phyloP scores from a whole-genome alignment of 2,329 filamentous ascomycete genomes.

The Chaetothyriales sp. region DNA sequence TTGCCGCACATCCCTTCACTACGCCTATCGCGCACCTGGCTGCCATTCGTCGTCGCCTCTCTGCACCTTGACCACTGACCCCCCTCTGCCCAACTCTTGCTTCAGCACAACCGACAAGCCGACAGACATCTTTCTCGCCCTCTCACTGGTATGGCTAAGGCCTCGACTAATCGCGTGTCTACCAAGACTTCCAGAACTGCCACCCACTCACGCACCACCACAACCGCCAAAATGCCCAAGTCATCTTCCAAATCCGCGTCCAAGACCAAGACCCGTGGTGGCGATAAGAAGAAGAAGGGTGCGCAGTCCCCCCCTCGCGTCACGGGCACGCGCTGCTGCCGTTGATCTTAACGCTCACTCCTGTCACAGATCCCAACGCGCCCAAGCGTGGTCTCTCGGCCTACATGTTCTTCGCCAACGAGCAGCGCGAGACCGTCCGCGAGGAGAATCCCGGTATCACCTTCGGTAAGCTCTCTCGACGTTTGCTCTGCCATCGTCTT shows the following conservation, averaged over 20 bases:
- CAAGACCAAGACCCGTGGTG: conserved; percentile 43
- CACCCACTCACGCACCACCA: background rate
- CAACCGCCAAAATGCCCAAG: conserved; percentile 47
- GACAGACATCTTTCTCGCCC: background rate
- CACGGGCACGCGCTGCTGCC: conserved; percentile 1
- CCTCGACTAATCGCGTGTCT: background rate
- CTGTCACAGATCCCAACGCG: conserved; percentile 70
- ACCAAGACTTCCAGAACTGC: background rate
- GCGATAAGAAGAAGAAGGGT: conserved; percentile 61
- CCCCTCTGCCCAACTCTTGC: background rate
- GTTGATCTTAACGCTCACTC: conserved; percentile 8
- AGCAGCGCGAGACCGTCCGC: conserved; percentile 94
- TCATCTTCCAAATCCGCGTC: conserved; percentile 44
- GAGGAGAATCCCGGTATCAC: conserved; percentile 96
- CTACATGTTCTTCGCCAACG: conserved; percentile 99
- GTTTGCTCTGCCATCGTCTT: background rate
- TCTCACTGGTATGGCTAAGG: background rate
- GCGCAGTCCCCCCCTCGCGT: background rate
- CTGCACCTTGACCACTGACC: background rate
- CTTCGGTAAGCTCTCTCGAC: conserved; percentile 53
- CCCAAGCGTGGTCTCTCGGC: conserved; percentile 98
- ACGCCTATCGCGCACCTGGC: background rate
- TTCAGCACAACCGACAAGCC: background rate
- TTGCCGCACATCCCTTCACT: background rate
- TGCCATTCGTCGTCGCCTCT: background rate